phyloP scores from a whole-genome alignment of 2,329 filamentous ascomycete genomes.

The Zymoseptoria brevis region DNA sequence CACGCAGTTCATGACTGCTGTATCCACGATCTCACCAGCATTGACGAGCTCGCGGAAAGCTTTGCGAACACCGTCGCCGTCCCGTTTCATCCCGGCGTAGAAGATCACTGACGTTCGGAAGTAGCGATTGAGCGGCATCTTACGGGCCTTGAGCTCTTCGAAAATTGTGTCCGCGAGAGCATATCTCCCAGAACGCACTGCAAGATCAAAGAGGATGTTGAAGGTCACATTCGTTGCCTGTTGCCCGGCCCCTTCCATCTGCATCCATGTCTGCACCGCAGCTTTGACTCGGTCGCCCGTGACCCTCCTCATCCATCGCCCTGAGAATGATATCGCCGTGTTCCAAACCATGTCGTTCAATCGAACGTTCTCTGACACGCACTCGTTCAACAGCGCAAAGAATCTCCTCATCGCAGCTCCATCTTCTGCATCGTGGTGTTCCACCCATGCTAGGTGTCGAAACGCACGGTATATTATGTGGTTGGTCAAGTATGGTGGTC shows the following conservation, averaged over 20 bases:
- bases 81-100: conserved; percentile 67
- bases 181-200: conserved; percentile 78
- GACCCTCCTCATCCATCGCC: conserved; percentile 57
- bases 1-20: conserved; percentile 76
- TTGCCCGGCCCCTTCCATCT: conserved; percentile 73
- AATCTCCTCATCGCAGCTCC: conserved; percentile 65
- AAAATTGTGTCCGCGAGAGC: conserved; percentile 76
- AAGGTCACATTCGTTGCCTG: conserved; percentile 72
- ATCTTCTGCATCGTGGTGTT: conserved; percentile 42
- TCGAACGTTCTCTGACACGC: conserved; percentile 55
- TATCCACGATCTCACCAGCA: conserved; percentile 80
- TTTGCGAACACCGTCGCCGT: conserved; percentile 64
- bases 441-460: conserved; percentile 57
- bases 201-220: conserved; percentile 84
- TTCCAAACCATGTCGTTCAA: conserved; percentile 71
- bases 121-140: conserved; percentile 63
- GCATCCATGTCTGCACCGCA: conserved; percentile 71
- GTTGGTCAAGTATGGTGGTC: conserved; percentile 44
- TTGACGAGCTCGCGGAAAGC: conserved; percentile 80
- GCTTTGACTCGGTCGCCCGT: conserved; percentile 55
- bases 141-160: conserved; percentile 66
- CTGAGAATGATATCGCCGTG: conserved; percentile 69
- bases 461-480: conserved; percentile 56
- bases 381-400: conserved; percentile 74
- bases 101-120: conserved; percentile 77